Evolutionary conservation across 2,329 filamentous ascomycete species (phyloP).

Genomic region (Neopestalotiopsis clavispora): DNA sequence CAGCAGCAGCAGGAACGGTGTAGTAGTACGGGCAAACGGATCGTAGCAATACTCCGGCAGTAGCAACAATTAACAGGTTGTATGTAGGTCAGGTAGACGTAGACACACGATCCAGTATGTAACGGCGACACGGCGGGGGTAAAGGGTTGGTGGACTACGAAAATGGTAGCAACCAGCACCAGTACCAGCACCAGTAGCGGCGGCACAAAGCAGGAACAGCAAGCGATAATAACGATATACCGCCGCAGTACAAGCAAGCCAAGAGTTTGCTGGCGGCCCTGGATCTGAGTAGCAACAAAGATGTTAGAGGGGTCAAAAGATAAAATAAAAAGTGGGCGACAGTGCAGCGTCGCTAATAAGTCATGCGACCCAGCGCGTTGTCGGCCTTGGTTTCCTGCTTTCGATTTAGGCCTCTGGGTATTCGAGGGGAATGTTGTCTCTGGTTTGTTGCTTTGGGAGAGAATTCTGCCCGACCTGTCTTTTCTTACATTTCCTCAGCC

Average conservation of each 20-base stretch:
- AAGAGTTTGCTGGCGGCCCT: background rate
- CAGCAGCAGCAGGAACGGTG: background rate
- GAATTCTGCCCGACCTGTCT: background rate
- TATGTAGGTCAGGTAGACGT: background rate
- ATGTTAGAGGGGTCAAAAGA: background rate
- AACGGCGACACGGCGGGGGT: background rate
- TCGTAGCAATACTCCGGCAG: background rate
- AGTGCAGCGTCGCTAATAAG: background rate
- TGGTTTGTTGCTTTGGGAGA: background rate
- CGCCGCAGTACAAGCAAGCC: background rate
- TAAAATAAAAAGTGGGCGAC: background rate
- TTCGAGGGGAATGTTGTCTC: background rate
- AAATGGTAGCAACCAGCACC: background rate
- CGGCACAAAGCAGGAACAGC: background rate
- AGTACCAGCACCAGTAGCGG: background rate
- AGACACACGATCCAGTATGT: background rate
- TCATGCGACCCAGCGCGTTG: slow-evolving; percentile 6
- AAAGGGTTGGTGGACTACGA: background rate
- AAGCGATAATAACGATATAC: slow-evolving; percentile 2
- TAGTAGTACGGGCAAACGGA: background rate
- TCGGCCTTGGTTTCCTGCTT: slow-evolving; percentile 4
- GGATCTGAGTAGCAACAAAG: background rate
- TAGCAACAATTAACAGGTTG: background rate
- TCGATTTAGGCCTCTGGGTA: background rate
- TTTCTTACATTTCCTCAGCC: background rate